Percentiles rank a stretch among this genome's conserved stretches.
These are phyloP conservation scores for Lactarius quietus DNA, from an alignment of 768 basidiomycete genomes.

Conservation along the genomic window DNA sequence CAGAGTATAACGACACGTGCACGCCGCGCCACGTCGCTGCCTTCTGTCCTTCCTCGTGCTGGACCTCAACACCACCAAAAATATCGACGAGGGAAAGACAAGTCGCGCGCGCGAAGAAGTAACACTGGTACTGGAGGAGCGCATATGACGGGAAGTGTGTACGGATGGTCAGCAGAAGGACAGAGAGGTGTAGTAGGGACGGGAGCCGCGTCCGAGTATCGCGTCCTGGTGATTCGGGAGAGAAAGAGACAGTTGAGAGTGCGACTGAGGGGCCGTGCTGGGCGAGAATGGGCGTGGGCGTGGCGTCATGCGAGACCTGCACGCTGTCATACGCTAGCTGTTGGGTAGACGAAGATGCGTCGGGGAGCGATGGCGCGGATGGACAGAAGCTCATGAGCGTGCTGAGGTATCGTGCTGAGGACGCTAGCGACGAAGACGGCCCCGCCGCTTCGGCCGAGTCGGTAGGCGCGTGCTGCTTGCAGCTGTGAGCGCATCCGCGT, in stretches of 20 bases:
- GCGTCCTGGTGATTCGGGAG: neutral
- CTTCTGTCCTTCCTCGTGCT: constrained; percentile 11
- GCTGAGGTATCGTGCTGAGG: constrained; percentile 16
- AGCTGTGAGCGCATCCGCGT: constrained; percentile 7
- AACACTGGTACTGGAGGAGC: constrained; percentile 26
- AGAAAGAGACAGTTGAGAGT: constrained; percentile 23
- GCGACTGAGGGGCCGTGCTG: constrained; percentile 15
- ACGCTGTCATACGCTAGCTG: constrained; percentile 22
- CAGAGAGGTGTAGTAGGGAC: constrained; percentile 22
- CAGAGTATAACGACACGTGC: constrained; percentile 24
- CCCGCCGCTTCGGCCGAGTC: neutral
- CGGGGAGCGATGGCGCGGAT: neutral
- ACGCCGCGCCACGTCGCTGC: constrained; percentile 26
- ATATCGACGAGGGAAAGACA: constrained; percentile 18
- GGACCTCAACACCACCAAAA: constrained; percentile 15
- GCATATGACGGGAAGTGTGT: constrained; percentile 24
- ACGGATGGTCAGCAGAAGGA: constrained; percentile 24
- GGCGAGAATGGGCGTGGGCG: constrained; percentile 17
- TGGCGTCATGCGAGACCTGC: constrained; percentile 25
- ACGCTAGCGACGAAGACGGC: neutral
- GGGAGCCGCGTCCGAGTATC: constrained; percentile 1
- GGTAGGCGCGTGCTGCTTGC: neutral
- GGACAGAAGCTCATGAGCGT: constrained; percentile 10
- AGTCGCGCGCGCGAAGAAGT: constrained; percentile 25
- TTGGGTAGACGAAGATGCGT: too few species aligned